phyloP scores from a whole-genome alignment of 768 basidiomycete genomes.

The Macrolepiota dolichaula region DNA sequence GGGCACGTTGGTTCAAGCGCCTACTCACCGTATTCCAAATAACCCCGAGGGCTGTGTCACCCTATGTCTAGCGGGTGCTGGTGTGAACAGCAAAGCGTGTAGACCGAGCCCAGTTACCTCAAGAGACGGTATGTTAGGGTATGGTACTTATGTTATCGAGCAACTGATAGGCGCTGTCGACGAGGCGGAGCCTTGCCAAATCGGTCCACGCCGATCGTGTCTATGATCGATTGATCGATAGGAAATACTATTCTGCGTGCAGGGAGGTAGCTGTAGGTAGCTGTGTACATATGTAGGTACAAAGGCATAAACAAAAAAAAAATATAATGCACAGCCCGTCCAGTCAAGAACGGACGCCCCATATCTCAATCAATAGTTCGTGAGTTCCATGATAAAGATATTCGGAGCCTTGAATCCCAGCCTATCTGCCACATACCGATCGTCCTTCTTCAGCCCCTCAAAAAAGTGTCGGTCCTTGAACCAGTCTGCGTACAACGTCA shows the following conservation, averaged over 20 bases:
- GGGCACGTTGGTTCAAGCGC: background rate
- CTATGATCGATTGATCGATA: slow-evolving; percentile 6
- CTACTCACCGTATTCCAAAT: background rate
- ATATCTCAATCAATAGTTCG: background rate
- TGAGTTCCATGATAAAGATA: slow-evolving; percentile 69
- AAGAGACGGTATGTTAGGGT: no score
- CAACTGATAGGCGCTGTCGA: background rate
- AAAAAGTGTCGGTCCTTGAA: slow-evolving; percentile 71
- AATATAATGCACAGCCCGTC: background rate
- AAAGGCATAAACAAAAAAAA: background rate
- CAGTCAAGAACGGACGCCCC: background rate
- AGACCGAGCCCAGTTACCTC: background rate
- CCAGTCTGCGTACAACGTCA: slow-evolving; percentile 52
- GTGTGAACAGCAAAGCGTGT: background rate
- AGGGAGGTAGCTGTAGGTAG: background rate
- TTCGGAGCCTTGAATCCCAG: slow-evolving; percentile 80
- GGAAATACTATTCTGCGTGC: background rate
- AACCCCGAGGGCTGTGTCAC: background rate
- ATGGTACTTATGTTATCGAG: no score
- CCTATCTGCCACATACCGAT: slow-evolving; percentile 52
- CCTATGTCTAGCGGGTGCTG: background rate
- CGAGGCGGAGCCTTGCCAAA: background rate
- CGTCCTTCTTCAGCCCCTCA: slow-evolving; percentile 58
- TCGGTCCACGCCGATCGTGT: background rate
- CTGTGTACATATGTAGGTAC: background rate